Evolutionary conservation across 129 eudicot genomes (phyloP), one percentile per base, ranked within the genome.

Genomic region (Scalesia atractyloides): DNA sequence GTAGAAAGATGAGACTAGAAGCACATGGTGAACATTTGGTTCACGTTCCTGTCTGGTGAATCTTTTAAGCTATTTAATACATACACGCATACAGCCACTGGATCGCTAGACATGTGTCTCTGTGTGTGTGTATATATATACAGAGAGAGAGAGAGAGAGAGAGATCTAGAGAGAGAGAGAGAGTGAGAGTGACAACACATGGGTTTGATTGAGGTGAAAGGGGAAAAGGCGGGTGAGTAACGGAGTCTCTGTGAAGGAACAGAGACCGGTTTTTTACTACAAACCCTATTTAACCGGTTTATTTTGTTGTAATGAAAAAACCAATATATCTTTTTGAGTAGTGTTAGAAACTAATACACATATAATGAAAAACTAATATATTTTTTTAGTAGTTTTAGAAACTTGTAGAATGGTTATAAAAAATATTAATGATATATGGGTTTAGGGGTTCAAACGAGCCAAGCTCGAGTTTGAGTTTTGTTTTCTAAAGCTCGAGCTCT

Each of bases 161-260:
- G 69, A 61, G 49, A 62, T 61, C 60, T 30, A n/a, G n/a, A n/a
- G n/a, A 73, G 59, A 30, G 59, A 46, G 60, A 48, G 70, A 24
- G 33, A 26, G n/a, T 15, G 53, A n/a, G n/a, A n/a, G 22, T 24
- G 73, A 12, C 26, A n/a, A 43, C 67, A 72, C 56, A 57, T 70
- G 65, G 75, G 75, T 54, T 70, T 56, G 67, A 30, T 68, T 50
- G 62, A 50, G 17, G 8, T 41, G 66, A 72, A 71, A 41, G 76
- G 54, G 67, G 39, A 7, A 70, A 71, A 57, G 43, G 56, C 76
- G 75, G 66, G 66, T 56, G 39, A 41, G 46, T 41, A 41, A 41
- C 46, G 10, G 44, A 37, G 46, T 61, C 33, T 14, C 66, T 5
- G 66, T 61, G 47, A 61, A 61, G 66, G 34, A 22, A 20, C 11